phyloP scores from a whole-genome alignment of 768 basidiomycete species.

The Leucocoprinus leucothites region DNA sequence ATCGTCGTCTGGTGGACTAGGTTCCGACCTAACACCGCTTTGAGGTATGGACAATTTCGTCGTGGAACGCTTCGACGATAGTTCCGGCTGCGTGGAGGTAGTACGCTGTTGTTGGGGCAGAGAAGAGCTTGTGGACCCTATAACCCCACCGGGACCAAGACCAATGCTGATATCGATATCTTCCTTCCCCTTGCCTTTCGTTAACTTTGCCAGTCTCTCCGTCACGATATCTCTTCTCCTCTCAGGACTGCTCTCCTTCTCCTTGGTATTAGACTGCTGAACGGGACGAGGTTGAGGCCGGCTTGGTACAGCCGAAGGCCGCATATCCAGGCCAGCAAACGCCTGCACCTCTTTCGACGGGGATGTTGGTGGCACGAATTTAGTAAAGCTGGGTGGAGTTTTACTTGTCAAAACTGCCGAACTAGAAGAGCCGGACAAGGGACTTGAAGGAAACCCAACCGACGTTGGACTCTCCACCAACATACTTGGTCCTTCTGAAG shows the following conservation, averaged over 20 bases:
- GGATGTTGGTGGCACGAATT: conserved; percentile 33
- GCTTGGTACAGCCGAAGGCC: neutral
- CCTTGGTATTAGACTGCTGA: neutral
- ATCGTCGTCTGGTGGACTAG: conserved; percentile 37
- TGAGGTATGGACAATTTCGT: conserved; percentile 2
- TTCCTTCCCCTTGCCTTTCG: conserved; percentile 29
- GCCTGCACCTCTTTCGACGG: conserved; percentile 23
- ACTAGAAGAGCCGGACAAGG: neutral
- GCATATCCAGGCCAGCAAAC: neutral
- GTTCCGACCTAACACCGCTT: conserved; percentile 12
- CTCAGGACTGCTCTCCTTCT: conserved; percentile 20
- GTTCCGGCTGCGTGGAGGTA: neutral
- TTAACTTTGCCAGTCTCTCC: conserved; percentile 40
- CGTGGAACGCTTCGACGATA: conserved; percentile 2
- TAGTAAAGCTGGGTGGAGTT: conserved; percentile 28
- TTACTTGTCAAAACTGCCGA: conserved; percentile 22
- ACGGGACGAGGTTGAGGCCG: neutral
- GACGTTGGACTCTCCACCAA: conserved; percentile 24
- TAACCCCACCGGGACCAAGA: neutral
- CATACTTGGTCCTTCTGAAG: neutral
- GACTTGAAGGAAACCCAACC: conserved; percentile 8
- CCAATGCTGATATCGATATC: conserved; percentile 29
- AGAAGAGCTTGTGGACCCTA: neutral
- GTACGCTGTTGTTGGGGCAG: neutral
- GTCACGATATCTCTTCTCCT: conserved; percentile 34